phyloP scores from a whole-genome alignment of 176 grass and related monocot species.

The Musa acuminata region DNA sequence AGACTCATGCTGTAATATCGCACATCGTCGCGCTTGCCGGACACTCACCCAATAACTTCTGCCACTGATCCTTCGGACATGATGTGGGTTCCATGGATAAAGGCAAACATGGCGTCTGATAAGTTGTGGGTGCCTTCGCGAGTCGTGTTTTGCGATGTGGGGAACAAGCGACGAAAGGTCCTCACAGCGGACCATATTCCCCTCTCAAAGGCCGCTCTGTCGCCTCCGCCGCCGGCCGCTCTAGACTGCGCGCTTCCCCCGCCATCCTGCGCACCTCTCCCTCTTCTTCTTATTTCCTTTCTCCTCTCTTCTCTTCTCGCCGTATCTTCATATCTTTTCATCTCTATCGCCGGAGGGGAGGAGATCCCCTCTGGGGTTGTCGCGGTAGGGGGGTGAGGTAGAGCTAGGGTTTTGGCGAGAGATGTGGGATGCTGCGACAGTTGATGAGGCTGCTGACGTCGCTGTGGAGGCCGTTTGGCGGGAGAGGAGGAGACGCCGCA shows the following conservation, averaged over 20 bases:
- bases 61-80: no score
- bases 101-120: no score
- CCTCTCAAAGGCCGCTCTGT: slow-evolving; percentile 1
- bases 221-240: slow-evolving; percentile 38
- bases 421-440: slow-evolving; percentile 81
- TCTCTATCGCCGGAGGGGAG: not conserved
- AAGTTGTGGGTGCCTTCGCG: not conserved
- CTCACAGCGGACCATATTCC: not conserved
- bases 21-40: no score
- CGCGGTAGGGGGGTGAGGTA: no score
- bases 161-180: not conserved
- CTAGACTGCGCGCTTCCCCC: not conserved
- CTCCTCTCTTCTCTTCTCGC: not conserved
- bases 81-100: no score
- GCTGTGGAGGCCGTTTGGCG: slow-evolving; percentile 35
- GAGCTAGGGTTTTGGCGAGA: slow-evolving; percentile 22
- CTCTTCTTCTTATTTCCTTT: slow-evolving; percentile 2
- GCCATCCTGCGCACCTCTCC: slow-evolving; percentile 11
- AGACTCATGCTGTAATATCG: no score
- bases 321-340: no score
- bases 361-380: not conserved
- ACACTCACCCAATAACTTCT: no score
- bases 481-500: slow-evolving; percentile 9
- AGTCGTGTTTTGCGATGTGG: not conserved
- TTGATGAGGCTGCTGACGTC: slow-evolving; percentile 74